phyloP scores from a whole-genome alignment of 257 asterid genomes.

The Solanum acaule region DNA sequence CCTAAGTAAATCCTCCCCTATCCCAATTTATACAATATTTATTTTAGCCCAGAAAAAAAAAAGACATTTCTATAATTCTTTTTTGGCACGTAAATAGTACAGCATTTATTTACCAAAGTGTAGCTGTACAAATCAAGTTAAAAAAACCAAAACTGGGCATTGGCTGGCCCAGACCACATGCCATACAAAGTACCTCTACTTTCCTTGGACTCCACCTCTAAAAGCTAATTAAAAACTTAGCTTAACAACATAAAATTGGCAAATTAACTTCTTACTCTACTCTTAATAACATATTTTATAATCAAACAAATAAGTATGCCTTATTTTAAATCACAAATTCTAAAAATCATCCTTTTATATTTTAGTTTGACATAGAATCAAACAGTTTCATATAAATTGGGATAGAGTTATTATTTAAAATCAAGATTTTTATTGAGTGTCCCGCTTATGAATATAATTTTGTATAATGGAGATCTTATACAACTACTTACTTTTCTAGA shows the following conservation, averaged over 20 bases:
- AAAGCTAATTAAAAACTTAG: not conserved
- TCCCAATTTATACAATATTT: not conserved
- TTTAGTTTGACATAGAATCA: not conserved
- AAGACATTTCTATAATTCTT: no score
- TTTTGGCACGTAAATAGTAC: not conserved
- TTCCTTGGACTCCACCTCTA: not conserved
- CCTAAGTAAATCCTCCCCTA: not conserved
- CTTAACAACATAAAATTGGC: not conserved
- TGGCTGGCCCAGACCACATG: not conserved
- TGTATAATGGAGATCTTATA: not conserved
- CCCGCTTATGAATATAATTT: not conserved
- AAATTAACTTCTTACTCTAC: not conserved
- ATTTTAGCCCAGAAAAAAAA: no score
- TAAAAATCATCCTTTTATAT: no score
- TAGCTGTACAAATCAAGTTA: not conserved
- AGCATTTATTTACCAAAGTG: not conserved
- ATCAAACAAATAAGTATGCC: not conserved
- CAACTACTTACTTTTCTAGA: not conserved
- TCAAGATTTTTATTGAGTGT: not conserved
- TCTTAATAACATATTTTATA: not conserved
- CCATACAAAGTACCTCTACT: not conserved
- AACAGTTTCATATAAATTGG: no score
- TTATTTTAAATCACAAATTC: no score
- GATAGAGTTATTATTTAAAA: no score
- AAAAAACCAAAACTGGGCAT: not conserved